These are phyloP conservation scores for Coffea eugenioides DNA, from an alignment of 257 asterid genomes.

Conservation along the genomic window DNA sequence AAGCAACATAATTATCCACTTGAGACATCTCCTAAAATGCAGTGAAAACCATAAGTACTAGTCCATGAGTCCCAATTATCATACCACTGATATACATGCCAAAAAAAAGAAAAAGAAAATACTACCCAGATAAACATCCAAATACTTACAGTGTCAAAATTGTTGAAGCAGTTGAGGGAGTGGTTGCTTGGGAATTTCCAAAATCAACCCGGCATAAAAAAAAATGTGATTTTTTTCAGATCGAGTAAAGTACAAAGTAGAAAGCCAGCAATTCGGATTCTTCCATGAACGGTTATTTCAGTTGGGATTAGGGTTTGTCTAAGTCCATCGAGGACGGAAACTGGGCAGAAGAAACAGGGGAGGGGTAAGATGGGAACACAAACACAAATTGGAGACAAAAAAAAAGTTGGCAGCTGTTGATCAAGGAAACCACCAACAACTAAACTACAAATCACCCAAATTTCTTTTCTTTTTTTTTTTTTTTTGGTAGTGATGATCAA, in stretches of 20 bases:
- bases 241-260: background rate
- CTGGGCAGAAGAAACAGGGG: constrained; percentile 6
- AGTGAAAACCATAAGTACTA: background rate
- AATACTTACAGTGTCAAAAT: constrained; percentile 17
- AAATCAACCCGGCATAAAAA: constrained; percentile 15
- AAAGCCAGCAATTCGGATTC: constrained; percentile 12
- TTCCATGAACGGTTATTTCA: constrained; percentile 7
- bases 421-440: constrained; percentile 15
- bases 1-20: background rate
- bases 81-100: background rate
- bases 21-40: background rate
- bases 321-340: constrained; percentile 1
- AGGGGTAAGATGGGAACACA: constrained; percentile 19
- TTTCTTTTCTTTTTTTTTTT: background rate
- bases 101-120: background rate
- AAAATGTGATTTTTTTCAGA: background rate
- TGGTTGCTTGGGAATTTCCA: background rate
- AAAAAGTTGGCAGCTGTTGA: constrained; percentile 23
- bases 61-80: background rate
- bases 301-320: constrained; percentile 17
- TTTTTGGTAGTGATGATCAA: background rate
- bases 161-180: background rate
- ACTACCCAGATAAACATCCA: background rate
- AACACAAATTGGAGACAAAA: constrained; percentile 5
- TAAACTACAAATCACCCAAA: constrained; percentile 17